phyloP scores from a whole-genome alignment of 2,329 filamentous ascomycete genomes.

The Aschersonia sp. region DNA sequence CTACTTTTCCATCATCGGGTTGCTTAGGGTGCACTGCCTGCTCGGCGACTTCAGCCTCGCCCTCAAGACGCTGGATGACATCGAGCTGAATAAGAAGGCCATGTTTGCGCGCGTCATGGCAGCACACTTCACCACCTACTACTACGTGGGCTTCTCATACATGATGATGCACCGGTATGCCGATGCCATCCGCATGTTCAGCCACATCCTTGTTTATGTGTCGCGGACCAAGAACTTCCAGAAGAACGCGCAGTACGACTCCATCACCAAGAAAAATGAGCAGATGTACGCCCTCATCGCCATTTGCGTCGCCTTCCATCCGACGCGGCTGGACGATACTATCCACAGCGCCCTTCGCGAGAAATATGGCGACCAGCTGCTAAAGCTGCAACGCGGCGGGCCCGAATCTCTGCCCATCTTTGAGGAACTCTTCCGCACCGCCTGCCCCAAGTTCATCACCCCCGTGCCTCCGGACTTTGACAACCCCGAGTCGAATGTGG shows the following conservation, averaged over 20 bases:
- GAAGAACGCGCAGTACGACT: slow-evolving; percentile 96
- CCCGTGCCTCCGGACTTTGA: slow-evolving; percentile 96
- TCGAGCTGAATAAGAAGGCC: slow-evolving; percentile 99
- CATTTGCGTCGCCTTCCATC: slow-evolving; percentile 97
- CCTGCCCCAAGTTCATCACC: slow-evolving; percentile 99
- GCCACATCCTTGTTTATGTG: slow-evolving; percentile 98
- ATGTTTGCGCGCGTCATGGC: slow-evolving; percentile 99
- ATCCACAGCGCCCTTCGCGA: slow-evolving; percentile 96
- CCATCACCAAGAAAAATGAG: slow-evolving; percentile 99
- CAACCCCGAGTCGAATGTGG: slow-evolving; percentile 87
- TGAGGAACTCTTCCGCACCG: slow-evolving; percentile 91
- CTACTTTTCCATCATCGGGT: slow-evolving; percentile 97
- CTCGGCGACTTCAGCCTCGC: slow-evolving; percentile 96
- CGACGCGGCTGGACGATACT: slow-evolving; percentile 92
- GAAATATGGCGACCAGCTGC: slow-evolving; percentile 98
- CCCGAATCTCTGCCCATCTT: slow-evolving; percentile 92
- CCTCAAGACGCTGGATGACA: slow-evolving; percentile 96
- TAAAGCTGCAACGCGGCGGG: slow-evolving; percentile 89
- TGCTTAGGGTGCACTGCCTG: slow-evolving; percentile 89
- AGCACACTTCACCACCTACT: slow-evolving; percentile 98
- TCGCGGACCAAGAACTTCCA: slow-evolving; percentile 99
- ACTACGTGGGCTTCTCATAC: slow-evolving; percentile 99
- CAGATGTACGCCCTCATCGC: slow-evolving; percentile 99
- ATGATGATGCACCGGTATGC: slow-evolving; percentile 99
- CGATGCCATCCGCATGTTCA: slow-evolving; percentile 99